Percentiles rank a stretch among this genome's conserved stretches.
phyloP scores from a whole-genome alignment of 305 asterid genomes.

The Fraxinus platypoda region DNA sequence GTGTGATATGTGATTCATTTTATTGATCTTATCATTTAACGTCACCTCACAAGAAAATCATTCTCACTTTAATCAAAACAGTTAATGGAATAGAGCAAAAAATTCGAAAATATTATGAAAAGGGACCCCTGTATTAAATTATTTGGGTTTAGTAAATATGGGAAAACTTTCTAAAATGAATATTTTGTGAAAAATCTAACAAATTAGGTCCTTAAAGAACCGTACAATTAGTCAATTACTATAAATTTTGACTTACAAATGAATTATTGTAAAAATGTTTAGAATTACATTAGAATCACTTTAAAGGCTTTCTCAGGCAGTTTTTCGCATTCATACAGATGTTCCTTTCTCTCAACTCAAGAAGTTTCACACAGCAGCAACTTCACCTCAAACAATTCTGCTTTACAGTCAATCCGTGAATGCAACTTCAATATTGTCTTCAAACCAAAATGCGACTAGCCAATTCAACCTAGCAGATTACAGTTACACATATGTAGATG shows the following conservation, averaged over 20 bases:
- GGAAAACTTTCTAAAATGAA: neutral
- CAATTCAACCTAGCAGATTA: neutral
- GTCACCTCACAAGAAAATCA: no score
- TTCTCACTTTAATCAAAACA: no score
- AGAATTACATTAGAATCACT: neutral
- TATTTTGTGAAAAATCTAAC: neutral
- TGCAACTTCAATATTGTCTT: neutral
- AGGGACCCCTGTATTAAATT: neutral
- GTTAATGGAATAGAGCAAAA: no score
- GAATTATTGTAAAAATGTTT: neutral
- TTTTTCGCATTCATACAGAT: constrained; percentile 6
- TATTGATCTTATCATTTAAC: neutral
- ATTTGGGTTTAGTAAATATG: neutral
- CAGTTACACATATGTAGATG: neutral
- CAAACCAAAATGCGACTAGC: neutral
- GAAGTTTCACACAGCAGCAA: constrained; percentile 27
- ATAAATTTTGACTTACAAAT: neutral
- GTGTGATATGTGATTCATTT: neutral
- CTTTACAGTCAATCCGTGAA: neutral
- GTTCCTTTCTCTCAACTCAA: constrained; percentile 30
- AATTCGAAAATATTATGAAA: neutral
- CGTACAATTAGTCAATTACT: neutral
- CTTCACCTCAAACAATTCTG: neutral
- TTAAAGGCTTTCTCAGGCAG: neutral
- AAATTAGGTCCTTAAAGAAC: neutral